A percentile compares a stretch with the other conserved stretches of the same genome.
phyloP scores from a whole-genome alignment of 495 filamentous ascomycete species.

The Daldinia caldariorum region DNA sequence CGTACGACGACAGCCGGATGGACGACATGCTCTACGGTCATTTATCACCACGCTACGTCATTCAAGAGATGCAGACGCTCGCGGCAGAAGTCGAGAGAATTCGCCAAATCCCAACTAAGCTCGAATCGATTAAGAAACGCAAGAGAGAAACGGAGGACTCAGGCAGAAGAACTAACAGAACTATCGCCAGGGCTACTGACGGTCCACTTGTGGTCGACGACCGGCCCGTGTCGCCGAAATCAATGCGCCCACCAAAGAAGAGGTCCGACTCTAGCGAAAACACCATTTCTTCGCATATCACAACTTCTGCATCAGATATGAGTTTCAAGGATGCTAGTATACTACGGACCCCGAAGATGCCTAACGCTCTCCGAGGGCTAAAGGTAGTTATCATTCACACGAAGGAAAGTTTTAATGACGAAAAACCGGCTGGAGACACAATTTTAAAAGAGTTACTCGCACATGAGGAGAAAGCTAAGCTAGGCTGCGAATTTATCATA shows the following conservation, averaged over 20 bases:
- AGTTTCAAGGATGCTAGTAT: constrained; percentile 44
- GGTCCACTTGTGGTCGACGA: constrained; percentile 38
- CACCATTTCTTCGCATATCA: constrained; percentile 47
- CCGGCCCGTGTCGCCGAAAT: constrained; percentile 54
- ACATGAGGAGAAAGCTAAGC: constrained; percentile 65
- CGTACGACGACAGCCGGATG: constrained; percentile 79
- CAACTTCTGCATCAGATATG: constrained; percentile 52
- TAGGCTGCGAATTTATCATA: constrained; percentile 85
- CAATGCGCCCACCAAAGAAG: constrained; percentile 40
- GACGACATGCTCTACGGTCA: constrained; percentile 87
- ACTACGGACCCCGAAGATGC: constrained; percentile 6
- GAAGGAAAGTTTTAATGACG: constrained; percentile 77
- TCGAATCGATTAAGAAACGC: constrained; percentile 53
- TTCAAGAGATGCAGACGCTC: constrained; percentile 76
- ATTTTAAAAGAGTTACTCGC: constrained; percentile 74
- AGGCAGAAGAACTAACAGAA: constrained; percentile 18
- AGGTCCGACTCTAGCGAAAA: constrained; percentile 25
- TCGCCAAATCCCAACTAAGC: constrained; percentile 42
- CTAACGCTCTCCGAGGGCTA: constrained; percentile 57
- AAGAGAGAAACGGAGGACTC: constrained; percentile 48
- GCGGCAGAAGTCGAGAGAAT: constrained; percentile 69
- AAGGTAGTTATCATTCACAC: constrained; percentile 82
- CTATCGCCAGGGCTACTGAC: constrained; percentile 1
- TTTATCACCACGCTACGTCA: constrained; percentile 81
- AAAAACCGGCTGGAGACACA: constrained; percentile 65